phyloP scores from a whole-genome alignment of 2,329 filamentous ascomycete species.

The Fusarium dlaminii region DNA sequence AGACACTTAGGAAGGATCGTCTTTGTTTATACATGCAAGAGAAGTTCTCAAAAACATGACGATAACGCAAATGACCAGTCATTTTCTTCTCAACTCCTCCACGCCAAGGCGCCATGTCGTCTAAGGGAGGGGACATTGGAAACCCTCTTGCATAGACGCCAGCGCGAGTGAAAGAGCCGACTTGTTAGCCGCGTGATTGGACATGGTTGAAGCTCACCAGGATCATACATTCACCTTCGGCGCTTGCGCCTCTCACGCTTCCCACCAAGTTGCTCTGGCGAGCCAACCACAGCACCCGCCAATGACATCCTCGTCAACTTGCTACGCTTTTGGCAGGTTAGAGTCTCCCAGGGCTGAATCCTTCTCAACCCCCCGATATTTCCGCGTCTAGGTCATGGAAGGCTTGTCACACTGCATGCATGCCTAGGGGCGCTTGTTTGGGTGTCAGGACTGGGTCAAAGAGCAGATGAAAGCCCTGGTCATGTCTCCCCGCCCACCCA shows the following conservation, averaged over 20 bases:
- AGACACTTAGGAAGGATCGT: not conserved
- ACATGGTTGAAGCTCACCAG: conserved; percentile 21
- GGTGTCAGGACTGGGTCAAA: conserved; percentile 12
- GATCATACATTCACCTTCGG: conserved; percentile 24
- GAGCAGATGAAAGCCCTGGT: conserved; percentile 10
- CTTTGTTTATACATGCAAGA: conserved; percentile 1
- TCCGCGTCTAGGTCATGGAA: conserved; percentile 34
- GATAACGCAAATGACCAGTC: conserved; percentile 9
- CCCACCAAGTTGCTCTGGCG: conserved; percentile 25
- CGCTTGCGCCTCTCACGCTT: conserved; percentile 45
- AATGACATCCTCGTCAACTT: conserved; percentile 25
- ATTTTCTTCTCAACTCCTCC: conserved; percentile 20
- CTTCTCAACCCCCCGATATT: conserved; percentile 24
- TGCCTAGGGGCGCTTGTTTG: conserved; percentile 44
- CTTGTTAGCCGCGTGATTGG: conserved; percentile 45
- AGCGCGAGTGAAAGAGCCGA: conserved; percentile 42
- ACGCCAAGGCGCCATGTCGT: conserved; percentile 19
- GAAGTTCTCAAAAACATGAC: not conserved
- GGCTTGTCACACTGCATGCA: conserved; percentile 46
- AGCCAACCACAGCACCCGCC: conserved; percentile 35
- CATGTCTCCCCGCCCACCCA: conserved; percentile 8
- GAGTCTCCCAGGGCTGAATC: conserved; percentile 24
- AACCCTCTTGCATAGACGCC: conserved; percentile 45
- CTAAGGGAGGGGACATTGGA: conserved; percentile 16
- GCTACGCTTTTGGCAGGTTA: conserved; percentile 18